Percentiles rank a stretch among this genome's conserved stretches.
These are phyloP conservation scores for Termitomyces sp. DNA, from an alignment of 768 basidiomycete genomes.

Conservation along the genomic window DNA sequence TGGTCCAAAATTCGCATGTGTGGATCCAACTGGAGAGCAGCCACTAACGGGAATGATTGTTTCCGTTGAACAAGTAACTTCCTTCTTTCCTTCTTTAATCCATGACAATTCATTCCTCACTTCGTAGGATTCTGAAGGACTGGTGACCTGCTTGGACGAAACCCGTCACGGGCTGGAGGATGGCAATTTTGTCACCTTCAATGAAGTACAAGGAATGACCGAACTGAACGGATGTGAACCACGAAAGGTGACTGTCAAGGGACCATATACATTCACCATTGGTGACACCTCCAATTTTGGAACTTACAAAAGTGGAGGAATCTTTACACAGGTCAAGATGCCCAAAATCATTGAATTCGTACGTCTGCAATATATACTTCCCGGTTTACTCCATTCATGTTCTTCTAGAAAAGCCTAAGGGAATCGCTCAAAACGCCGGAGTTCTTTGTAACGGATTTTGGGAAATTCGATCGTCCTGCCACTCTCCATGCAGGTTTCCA, in stretches of 20 bases:
- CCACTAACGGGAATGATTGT: conserved; percentile 94
- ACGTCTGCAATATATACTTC: conserved; percentile 27
- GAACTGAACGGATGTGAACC: conserved; percentile 91
- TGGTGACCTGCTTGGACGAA: conserved; percentile 96
- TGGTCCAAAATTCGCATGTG: conserved; percentile 89
- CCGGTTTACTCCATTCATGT: background rate
- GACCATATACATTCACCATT: conserved; percentile 96
- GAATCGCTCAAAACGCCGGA: conserved; percentile 83
- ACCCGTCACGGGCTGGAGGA: conserved; percentile 98
- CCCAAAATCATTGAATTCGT: conserved; percentile 95
- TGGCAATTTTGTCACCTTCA: conserved; percentile 96
- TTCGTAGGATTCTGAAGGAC: conserved; percentile 73
- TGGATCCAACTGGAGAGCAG: conserved; percentile 98
- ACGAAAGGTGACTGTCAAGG: conserved; percentile 88
- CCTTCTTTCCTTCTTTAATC: background rate
- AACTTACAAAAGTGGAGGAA: conserved; percentile 82
- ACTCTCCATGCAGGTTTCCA: conserved; percentile 94
- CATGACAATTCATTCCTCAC: background rate
- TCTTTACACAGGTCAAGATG: conserved; percentile 99
- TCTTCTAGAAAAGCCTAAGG: conserved; percentile 83
- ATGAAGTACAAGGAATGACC: conserved; percentile 92
- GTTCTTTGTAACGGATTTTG: conserved; percentile 92
- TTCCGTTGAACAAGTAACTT: conserved; percentile 75
- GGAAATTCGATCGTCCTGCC: conserved; percentile 91
- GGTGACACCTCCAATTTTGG: conserved; percentile 83